These are phyloP conservation scores for Capsicum pubescens DNA, from an alignment of 257 asterid species.

Conservation along the genomic window DNA sequence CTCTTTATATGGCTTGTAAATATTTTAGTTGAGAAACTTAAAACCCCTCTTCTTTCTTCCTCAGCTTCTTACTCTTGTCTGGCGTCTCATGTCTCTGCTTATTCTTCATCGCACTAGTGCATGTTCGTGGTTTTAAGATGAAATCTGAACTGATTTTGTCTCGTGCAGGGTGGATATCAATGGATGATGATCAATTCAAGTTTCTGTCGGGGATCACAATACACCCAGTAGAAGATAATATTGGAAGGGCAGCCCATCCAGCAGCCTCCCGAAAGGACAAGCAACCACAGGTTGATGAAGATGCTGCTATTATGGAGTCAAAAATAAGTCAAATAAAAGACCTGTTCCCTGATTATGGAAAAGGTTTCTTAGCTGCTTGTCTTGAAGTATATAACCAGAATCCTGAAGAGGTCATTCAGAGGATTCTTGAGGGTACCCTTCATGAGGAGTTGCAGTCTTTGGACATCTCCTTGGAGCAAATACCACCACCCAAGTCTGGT, in stretches of 20 bases:
- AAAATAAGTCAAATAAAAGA: conserved; percentile 94
- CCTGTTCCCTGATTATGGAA: conserved; percentile 88
- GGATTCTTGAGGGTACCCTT: conserved; percentile 90
- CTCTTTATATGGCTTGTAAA: background rate
- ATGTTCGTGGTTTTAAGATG: background rate
- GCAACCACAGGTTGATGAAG: conserved; percentile 60
- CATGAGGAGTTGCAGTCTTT: conserved; percentile 78
- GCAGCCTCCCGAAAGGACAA: conserved; percentile 42
- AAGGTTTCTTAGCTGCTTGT: conserved; percentile 83
- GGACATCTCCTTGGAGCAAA: conserved; percentile 59
- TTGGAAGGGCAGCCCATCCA: conserved; percentile 32
- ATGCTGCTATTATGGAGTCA: conserved; percentile 75
- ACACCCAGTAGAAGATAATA: conserved; percentile 47
- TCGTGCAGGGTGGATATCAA: conserved; percentile 79
- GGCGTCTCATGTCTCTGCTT: background rate
- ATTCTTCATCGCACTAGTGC: background rate
- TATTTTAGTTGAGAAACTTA: background rate
- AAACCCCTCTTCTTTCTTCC: background rate
- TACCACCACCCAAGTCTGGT: conserved; percentile 58
- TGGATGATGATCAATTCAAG: conserved; percentile 75
- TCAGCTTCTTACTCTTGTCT: background rate
- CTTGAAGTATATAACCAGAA: conserved; percentile 90
- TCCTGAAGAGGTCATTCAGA: conserved; percentile 92
- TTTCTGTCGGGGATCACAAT: conserved; percentile 60
- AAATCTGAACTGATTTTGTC: background rate